Base-by-base conservation (phyloP, 805 yeast genomes). In the Pichia exigua region DNA sequence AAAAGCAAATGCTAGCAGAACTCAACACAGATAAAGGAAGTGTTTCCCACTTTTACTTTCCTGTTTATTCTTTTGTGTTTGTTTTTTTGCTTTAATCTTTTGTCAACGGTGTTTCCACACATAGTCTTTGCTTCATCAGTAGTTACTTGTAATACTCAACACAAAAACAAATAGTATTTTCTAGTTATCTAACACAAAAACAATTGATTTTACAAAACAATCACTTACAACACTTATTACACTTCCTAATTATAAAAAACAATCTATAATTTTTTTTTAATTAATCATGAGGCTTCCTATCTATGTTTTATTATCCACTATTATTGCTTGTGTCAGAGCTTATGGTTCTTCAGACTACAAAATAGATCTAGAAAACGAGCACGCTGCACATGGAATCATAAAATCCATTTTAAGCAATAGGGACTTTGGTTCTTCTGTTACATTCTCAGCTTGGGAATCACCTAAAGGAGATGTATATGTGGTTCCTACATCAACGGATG, bases 371-470 rank as follows among this genome's bases (percentile, higher is more conserved):
- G 38, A 24, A 6, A 4, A 15, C 12, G 30, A 28, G 28, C 49
- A 47, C 30, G n/a, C 35, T 9, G 22, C 40, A 10, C 40, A 47
- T 28, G 55, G 52, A 18, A 56, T 62, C n/a, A 42, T 59, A 27
- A 43, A 44, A 7, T 55, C 54, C 15, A 62, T 64, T 51, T 57
- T 59, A 44, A 42, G 51, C 22, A 54, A 62, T 49, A 53, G 60
- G 43, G 50, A 57, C 10, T 52, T 52, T 40, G 46, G 55, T 17
- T 48, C 57, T 2, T 42, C 45, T 11, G 59, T 59, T 28, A 49
- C 17, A 7, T 65, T 61, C 44, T 59, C 58, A 40, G 59, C 56
- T 38, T 66, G 70, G 70, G 45, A 50, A 32, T 55, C 65, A 3
- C 67, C 69, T 7, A 44, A 47, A 4, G 63, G 63, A 20, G 58